Conservation (phyloP, 768 basidiomycete species). For the Boletus coccyginus region DNA sequence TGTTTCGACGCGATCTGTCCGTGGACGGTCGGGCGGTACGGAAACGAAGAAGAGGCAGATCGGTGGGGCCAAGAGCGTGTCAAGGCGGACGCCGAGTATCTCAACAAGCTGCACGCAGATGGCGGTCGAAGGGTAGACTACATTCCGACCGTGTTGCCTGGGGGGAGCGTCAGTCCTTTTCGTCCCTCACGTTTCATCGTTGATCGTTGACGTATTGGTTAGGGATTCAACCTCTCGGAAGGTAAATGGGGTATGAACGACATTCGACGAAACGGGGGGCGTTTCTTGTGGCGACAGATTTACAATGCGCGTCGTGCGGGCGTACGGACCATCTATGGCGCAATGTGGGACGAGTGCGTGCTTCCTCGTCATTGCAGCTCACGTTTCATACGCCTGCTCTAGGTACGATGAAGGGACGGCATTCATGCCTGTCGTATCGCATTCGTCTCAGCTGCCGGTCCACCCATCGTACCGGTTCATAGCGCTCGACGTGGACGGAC, state of each 20-base stretch:
- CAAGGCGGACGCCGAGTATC: conserved; percentile 59
- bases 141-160: conserved; percentile 80
- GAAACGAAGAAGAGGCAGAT: conserved; percentile 59
- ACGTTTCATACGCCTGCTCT: conserved; percentile 4
- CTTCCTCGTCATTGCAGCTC: not conserved
- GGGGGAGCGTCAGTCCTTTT: conserved; percentile 72
- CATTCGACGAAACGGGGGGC: conserved; percentile 68
- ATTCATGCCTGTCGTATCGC: conserved; percentile 68
- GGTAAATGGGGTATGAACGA: conserved; percentile 74
- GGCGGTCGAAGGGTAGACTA: conserved; percentile 63
- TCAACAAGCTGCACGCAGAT: conserved; percentile 49
- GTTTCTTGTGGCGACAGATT: conserved; percentile 78
- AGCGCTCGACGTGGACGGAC: conserved; percentile 78
- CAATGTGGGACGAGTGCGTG: conserved; percentile 84
- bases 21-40: conserved; percentile 78
- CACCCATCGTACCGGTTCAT: conserved; percentile 62
- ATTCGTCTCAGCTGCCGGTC: conserved; percentile 56
- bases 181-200: too few relatives aligned
- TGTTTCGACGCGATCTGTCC: conserved; percentile 79
- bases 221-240: conserved; percentile 72
- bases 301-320: conserved; percentile 63
- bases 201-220: not conserved
- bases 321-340: conserved; percentile 68
- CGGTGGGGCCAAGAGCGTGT: conserved; percentile 59
- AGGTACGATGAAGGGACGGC: conserved; percentile 87